phyloP scores from a whole-genome alignment of 2,329 filamentous ascomycete genomes.

The Teratosphaeria nubilosa region DNA sequence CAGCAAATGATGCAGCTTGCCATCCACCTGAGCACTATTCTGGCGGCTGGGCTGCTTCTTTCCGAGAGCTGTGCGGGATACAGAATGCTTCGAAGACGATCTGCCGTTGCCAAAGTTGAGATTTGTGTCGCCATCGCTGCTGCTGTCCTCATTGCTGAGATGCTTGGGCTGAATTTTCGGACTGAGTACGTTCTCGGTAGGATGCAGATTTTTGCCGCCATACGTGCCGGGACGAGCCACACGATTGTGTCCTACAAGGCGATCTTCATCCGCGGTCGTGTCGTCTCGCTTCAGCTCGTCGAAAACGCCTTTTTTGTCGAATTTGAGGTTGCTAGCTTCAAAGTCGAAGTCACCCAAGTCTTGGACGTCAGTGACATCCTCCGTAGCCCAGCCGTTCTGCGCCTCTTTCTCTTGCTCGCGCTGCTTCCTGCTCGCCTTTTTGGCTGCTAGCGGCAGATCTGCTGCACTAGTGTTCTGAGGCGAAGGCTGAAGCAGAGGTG shows the following conservation, averaged over 20 bases:
- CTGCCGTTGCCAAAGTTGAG: slow-evolving; percentile 24
- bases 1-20: slow-evolving; percentile 19
- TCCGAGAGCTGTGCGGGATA: slow-evolving; percentile 10
- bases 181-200: slow-evolving; percentile 83
- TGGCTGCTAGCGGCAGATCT: slow-evolving; percentile 8
- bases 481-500: slow-evolving; percentile 56
- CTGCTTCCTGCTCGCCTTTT: slow-evolving; percentile 34
- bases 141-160: slow-evolving; percentile 18
- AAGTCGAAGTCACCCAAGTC: slow-evolving; percentile 95
- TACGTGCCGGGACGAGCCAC: slow-evolving; percentile 41
- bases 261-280: slow-evolving; percentile 74
- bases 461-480: slow-evolving; percentile 29
- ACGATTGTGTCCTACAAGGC: slow-evolving; percentile 84
- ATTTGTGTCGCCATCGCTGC: slow-evolving; percentile 27
- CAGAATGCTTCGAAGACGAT: slow-evolving; percentile 23
- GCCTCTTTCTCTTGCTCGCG: slow-evolving; percentile 38
- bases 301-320: slow-evolving; percentile 87
- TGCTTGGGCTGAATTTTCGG: slow-evolving; percentile 25
- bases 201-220: slow-evolving; percentile 78
- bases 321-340: slow-evolving; percentile 77
- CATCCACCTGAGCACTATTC: slow-evolving; percentile 31
- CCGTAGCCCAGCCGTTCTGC: slow-evolving; percentile 74
- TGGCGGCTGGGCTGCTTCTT: slow-evolving; percentile 24
- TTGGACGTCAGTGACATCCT: slow-evolving; percentile 89
- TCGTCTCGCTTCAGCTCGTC: slow-evolving; percentile 86